Base-by-base conservation (phyloP, 768 basidiomycete species). In the Kwoniella sp. region DNA sequence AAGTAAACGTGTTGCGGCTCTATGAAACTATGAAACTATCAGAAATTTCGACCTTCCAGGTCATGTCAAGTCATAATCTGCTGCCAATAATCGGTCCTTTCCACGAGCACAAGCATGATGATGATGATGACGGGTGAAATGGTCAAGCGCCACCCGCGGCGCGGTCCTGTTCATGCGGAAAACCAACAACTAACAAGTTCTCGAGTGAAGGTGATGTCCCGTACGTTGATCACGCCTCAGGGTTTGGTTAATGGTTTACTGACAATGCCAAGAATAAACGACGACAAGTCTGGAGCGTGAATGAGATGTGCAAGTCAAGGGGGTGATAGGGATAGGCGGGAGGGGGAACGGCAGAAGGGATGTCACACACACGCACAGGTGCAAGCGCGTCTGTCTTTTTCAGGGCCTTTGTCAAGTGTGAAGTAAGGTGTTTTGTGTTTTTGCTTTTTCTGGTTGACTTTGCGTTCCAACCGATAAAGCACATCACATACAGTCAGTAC, bases 391-490 rank as follows among this genome's bases (percentile, higher is more conserved):
- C 17, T 44, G 40, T 44, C 40, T 44, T 44, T 44, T 44, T 15
- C 7, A 15, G 40, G 40, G 7, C 17, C 17, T 44, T 44, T 9
- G 40, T 19, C 17, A 9, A n/a, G n/a, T n/a, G n/a, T n/a, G n/a
- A n/a, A n/a, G n/a, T n/a, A n/a, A n/a, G n/a, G n/a, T n/a, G n/a
- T n/a, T n/a, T n/a, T n/a, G n/a, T n/a, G n/a, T 33, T 44, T 44
- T 44, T 44, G 40, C 40, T 44, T 44, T 44, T 44, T 44, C 8
- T 44, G 40, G 40, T 44, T 15, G 40, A 44, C 40, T 44, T 44
- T 44, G 40, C 40, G 40, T 44, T 44, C 40, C 40, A 44, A 44
- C 40, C 17, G 40, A 44, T 44, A 44, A 15, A 44, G 40, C 40
- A 44, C 8, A 44, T 44, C 40, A 44, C 10, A 44, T 44, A 6